Evolutionary conservation across 768 basidiomycete species (phyloP).

Genomic region (Kwoniella europaea): DNA sequence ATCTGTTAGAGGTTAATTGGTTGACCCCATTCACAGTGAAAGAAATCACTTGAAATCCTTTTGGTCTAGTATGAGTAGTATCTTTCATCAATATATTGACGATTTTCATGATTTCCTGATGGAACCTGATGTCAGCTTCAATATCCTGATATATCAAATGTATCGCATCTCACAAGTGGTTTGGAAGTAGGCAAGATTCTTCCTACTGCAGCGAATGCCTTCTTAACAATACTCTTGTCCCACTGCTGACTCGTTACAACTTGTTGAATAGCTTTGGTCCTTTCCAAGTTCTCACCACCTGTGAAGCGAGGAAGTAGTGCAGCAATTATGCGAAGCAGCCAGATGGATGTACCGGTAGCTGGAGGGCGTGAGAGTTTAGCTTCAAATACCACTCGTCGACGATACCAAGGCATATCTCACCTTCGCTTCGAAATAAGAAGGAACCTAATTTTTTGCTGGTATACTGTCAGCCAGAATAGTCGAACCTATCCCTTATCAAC

Average conservation of each 20-base stretch:
- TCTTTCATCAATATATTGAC: constrained; percentile 5
- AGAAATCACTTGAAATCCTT: constrained; percentile 8
- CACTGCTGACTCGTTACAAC: not conserved
- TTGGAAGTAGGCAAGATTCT: not conserved
- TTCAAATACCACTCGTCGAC: no score
- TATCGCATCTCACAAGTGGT: not conserved
- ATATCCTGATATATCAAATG: not conserved
- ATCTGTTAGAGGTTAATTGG: not conserved
- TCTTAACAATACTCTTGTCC: not conserved
- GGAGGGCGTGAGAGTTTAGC: not conserved
- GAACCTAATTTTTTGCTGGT: no score
- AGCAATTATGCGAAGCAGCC: not conserved
- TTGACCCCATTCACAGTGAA: constrained; percentile 10
- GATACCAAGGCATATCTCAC: no score
- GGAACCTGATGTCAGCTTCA: not conserved
- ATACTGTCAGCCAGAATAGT: no score
- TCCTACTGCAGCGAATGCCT: not conserved
- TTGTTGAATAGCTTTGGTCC: not conserved
- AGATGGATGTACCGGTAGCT: constrained; percentile 3
- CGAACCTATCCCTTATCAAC: no score
- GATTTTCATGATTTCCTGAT: constrained; percentile 9
- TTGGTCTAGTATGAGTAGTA: not conserved
- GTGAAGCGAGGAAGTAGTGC: not conserved
- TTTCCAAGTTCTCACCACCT: not conserved
- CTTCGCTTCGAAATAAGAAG: no score